Conservation (phyloP, 352 stramenopile genomes). For the Phytophthora pisi region DNA sequence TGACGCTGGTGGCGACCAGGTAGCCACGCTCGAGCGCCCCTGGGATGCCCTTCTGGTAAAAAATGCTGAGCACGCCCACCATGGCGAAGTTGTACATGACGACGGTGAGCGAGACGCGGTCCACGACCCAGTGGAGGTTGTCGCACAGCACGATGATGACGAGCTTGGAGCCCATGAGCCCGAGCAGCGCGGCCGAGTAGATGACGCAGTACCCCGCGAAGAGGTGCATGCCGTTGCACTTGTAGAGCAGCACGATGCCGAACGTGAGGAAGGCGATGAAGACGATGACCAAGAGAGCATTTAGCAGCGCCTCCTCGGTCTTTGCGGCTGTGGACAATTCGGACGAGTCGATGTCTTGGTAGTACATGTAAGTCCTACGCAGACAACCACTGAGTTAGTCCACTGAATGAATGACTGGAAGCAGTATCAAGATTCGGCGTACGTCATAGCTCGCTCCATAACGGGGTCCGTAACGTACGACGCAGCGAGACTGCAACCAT, state of each 20-base stretch:
- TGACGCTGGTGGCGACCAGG: constrained; percentile 92
- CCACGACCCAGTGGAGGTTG: constrained; percentile 55
- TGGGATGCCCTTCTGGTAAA: constrained; percentile 88
- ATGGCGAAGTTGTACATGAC: constrained; percentile 92
- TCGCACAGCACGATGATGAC: constrained; percentile 65
- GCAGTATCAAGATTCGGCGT: constrained; percentile 8
- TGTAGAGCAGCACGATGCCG: constrained; percentile 83
- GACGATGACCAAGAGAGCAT: constrained; percentile 80
- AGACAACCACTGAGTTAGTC: background rate
- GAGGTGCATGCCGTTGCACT: constrained; percentile 77
- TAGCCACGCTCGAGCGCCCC: constrained; percentile 88
- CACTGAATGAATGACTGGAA: background rate
- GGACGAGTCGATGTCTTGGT: constrained; percentile 70
- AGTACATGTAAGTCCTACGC: constrained; percentile 79
- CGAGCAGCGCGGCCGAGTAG: constrained; percentile 74
- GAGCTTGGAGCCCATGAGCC: constrained; percentile 73
- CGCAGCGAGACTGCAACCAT: constrained; percentile 46
- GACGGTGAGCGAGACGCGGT: constrained; percentile 57
- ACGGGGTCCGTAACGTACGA: constrained; percentile 53
- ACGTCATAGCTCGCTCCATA: constrained; percentile 67
- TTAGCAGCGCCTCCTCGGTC: constrained; percentile 66
- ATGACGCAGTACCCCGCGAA: constrained; percentile 82
- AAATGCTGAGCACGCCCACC: constrained; percentile 85
- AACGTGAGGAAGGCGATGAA: constrained; percentile 85
- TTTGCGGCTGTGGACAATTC: constrained; percentile 46